phyloP scores from a whole-genome alignment of 192 early-diverging fungal species.

The Mortierella claussenii region DNA sequence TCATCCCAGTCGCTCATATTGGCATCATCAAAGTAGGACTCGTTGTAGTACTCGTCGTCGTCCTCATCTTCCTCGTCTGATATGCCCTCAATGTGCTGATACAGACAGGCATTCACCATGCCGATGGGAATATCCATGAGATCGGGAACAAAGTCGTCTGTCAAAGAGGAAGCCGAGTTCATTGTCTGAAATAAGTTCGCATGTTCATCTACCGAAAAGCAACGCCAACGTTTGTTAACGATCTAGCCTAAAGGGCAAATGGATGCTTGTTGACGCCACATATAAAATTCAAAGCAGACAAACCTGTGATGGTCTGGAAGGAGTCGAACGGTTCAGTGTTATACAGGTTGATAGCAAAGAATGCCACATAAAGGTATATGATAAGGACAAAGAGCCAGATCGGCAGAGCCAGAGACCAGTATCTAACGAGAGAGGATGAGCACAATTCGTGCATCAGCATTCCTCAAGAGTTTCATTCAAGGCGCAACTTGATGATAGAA shows the following conservation, averaged over 20 bases:
- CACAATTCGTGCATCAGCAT: neutral
- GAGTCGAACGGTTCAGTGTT: constrained; percentile 82
- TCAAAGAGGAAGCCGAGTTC: constrained; percentile 53
- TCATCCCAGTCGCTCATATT: constrained; percentile 44
- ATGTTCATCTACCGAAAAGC: constrained; percentile 58
- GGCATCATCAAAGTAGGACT: constrained; percentile 37
- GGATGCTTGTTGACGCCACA: too few species aligned
- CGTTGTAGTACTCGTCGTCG: constrained; percentile 11
- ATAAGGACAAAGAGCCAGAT: constrained; percentile 80
- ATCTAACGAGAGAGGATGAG: constrained; percentile 45
- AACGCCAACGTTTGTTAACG: neutral
- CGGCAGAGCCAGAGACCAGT: constrained; percentile 87
- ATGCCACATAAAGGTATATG: constrained; percentile 78
- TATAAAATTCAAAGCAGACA: constrained; percentile 18
- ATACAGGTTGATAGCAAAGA: constrained; percentile 81
- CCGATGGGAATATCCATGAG: constrained; percentile 76
- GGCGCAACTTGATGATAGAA: too few species aligned
- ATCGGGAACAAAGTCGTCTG: constrained; percentile 67
- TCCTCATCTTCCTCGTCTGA: constrained; percentile 39
- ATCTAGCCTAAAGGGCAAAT: too few species aligned
- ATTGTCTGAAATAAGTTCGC: constrained; percentile 57
- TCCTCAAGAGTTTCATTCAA: too few species aligned
- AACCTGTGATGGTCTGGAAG: constrained; percentile 79
- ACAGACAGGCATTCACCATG: constrained; percentile 77
- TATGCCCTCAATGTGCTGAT: constrained; percentile 62